A percentile compares a stretch with the other conserved stretches of the same genome.
Evolutionary conservation across 306 rosid species (phyloP).

Genomic region (Quercus ilex): DNA sequence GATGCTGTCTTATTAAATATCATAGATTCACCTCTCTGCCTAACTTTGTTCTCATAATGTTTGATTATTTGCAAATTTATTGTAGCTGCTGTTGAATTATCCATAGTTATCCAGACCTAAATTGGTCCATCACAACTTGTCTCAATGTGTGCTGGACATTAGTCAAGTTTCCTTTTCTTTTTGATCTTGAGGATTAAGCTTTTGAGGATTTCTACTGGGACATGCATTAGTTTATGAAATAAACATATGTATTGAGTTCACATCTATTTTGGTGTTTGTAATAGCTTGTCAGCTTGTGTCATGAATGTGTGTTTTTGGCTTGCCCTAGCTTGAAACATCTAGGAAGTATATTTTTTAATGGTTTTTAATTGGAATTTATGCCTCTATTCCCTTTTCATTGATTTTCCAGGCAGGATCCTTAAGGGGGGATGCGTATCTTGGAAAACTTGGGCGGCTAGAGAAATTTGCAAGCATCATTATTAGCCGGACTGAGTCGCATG

Average conservation of each 20-base stretch:
- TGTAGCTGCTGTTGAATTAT: background rate
- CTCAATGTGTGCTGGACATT: background rate
- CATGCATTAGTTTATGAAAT: background rate
- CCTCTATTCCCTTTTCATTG: slow-evolving; percentile 5
- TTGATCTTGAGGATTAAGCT: background rate
- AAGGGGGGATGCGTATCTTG: slow-evolving; percentile 43
- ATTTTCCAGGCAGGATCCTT: slow-evolving; percentile 69
- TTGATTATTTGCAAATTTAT: background rate
- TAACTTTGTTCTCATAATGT: background rate
- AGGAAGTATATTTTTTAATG: background rate
- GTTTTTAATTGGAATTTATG: background rate
- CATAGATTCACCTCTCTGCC: background rate
- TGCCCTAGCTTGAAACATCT: slow-evolving; percentile 6
- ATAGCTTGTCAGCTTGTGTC: background rate
- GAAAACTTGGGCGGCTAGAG: slow-evolving; percentile 69
- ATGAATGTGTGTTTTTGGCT: background rate
- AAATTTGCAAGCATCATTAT: slow-evolving; percentile 65
- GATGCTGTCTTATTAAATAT: background rate
- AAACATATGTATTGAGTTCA: background rate
- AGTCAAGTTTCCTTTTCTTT: background rate
- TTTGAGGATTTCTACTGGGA: background rate
- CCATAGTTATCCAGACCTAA: background rate
- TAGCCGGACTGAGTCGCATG: slow-evolving; percentile 45
- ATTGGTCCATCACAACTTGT: background rate
- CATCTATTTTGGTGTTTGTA: background rate